Conservation (phyloP, 2,329 filamentous ascomycete genomes). For the Epichloe sibirici region DNA sequence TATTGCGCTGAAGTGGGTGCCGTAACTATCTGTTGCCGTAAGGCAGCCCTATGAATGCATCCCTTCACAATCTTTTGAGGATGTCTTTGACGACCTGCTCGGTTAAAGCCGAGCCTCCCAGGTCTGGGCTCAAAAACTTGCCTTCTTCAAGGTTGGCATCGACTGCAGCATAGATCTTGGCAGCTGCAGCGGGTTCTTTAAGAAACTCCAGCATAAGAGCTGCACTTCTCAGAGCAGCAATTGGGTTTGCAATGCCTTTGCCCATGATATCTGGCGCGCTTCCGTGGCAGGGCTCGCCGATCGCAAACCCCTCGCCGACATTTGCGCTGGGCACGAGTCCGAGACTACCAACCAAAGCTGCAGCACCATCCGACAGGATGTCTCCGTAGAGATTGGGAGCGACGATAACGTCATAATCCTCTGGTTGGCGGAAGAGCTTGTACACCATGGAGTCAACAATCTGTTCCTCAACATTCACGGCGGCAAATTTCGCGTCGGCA, state of each 20-base stretch:
- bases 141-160: slow-evolving; percentile 82
- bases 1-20: no score
- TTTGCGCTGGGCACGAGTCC: slow-evolving; percentile 92
- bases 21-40: background rate
- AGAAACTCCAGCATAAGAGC: slow-evolving; percentile 96
- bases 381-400: slow-evolving; percentile 97
- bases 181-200: slow-evolving; percentile 74
- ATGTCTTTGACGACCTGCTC: slow-evolving; percentile 81
- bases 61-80: slow-evolving; percentile 58
- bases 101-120: slow-evolving; percentile 79
- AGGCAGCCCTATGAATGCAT: background rate
- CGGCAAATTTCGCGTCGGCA: slow-evolving; percentile 47
- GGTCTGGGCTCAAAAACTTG: slow-evolving; percentile 71
- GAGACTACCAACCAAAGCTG: slow-evolving; percentile 81
- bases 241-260: slow-evolving; percentile 85
- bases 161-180: slow-evolving; percentile 80
- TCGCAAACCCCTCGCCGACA: slow-evolving; percentile 86
- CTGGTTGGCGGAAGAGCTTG: slow-evolving; percentile 95
- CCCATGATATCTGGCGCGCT: slow-evolving; percentile 94
- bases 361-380: slow-evolving; percentile 89
- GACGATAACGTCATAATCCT: slow-evolving; percentile 94
- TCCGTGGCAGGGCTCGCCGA: slow-evolving; percentile 96
- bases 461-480: slow-evolving; percentile 76
- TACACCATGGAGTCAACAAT: slow-evolving; percentile 99
- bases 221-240: slow-evolving; percentile 82